A percentile compares a stretch with the other conserved stretches of the same genome.
phyloP scores from a whole-genome alignment of 306 rosid genomes.

The Psophocarpus tetragonolobus region DNA sequence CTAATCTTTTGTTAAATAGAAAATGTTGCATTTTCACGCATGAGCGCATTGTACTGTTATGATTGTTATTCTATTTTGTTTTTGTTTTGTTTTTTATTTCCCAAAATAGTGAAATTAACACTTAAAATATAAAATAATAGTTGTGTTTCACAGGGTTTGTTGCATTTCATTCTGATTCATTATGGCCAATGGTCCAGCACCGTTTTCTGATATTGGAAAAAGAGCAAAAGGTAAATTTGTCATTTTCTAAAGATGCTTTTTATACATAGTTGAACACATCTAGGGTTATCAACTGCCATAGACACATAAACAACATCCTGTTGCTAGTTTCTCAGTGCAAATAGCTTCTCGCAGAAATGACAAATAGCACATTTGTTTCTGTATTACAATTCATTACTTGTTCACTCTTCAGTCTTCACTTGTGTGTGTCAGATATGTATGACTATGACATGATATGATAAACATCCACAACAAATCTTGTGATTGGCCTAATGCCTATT shows the following conservation, averaged over 20 bases:
- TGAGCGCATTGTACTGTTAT: not conserved
- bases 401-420: not conserved
- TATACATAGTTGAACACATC: not conserved
- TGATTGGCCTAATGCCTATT: not conserved
- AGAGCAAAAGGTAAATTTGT: conserved; percentile 71
- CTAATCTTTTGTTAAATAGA: not conserved
- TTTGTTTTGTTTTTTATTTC: not conserved
- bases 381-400: not conserved
- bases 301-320: not conserved
- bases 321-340: not conserved
- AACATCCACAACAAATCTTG: not conserved
- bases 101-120: not conserved
- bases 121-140: not conserved
- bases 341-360: not conserved
- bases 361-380: not conserved
- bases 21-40: not conserved
- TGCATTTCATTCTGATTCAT: conserved; percentile 40
- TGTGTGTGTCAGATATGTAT: not conserved
- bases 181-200: conserved; percentile 84
- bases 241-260: not conserved
- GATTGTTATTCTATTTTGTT: not conserved
- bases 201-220: conserved; percentile 88
- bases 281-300: not conserved
- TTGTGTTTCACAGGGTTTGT: conserved; percentile 37
- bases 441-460: not conserved